Base-by-base conservation (phyloP, 2,329 filamentous ascomycete species). In the Cytospora piceae region DNA sequence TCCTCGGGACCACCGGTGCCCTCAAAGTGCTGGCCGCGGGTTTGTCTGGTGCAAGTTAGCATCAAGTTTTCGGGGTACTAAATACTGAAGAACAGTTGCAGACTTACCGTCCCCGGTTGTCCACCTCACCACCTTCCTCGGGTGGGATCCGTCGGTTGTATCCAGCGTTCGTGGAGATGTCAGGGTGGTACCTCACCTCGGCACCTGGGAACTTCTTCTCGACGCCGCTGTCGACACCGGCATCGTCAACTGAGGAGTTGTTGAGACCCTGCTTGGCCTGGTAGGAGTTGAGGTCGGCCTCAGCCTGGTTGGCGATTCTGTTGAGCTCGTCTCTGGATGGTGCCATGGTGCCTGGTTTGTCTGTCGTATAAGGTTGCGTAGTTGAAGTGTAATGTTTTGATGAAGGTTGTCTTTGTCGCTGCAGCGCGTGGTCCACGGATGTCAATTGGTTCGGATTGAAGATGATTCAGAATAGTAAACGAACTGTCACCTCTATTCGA, bases 281-380 rank as follows among this genome's bases (percentile, higher is more conserved):
- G 71, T 82, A 80, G 15, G 75, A 79, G 76, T 83, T 83, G 63
- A 83, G 76, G 69, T 83, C 80, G 61, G 72, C 72, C 75, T 84
- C 80, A 54, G 82, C 80, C 70, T 81, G 72, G 39, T 77, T 73
- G 64, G 81, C 77, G 63, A 83, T 79, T 61, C 79, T 71, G 67
- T 78, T 76, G 64, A 80, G 77, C 66, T 79, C 74, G 34, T 78
- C 73, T 71, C 73, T 64, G 52, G 65, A 59, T 15, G 65, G 61
- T 52, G 67, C 61, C 65, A 69, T 67, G 29, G 34, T 67, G 51
- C 32, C 8, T 56, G 61, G 2, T 52, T 14, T 51, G 27, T 20
- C 24, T 57, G 27, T 24, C 32, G 27, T 37, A 24, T 5, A 24
- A 49, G 12, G n/a, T 24, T 49, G n/a, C 11, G 20, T 22, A 14